Conservation (phyloP, 2,329 filamentous ascomycete genomes). For the Sporothrix pseudoabietina region DNA sequence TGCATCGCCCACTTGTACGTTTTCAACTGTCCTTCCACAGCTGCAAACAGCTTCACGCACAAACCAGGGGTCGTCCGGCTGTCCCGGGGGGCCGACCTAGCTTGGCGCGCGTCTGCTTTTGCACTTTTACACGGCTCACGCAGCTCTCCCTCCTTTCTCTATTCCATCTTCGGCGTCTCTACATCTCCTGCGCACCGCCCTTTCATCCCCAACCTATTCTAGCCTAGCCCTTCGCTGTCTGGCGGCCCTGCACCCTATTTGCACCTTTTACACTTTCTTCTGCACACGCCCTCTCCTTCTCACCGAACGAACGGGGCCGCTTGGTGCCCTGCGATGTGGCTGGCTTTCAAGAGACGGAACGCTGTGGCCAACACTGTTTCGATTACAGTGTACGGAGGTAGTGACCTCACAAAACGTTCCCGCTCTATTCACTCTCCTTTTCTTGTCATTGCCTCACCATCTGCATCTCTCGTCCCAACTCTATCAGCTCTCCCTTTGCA, state of each 20-base stretch:
- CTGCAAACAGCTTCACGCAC: constrained; percentile 18
- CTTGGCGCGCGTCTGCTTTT: constrained; percentile 16
- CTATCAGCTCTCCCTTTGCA: not conserved
- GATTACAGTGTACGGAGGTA: not conserved
- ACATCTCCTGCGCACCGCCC: not conserved
- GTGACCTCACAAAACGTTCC: not conserved
- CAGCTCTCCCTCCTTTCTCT: not conserved
- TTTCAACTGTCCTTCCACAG: not conserved
- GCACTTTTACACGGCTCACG: not conserved
- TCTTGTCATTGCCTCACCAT: not conserved
- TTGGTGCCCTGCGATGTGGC: constrained; percentile 18
- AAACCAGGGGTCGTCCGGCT: not conserved
- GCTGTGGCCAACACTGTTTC: constrained; percentile 4
- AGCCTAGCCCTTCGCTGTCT: constrained; percentile 1
- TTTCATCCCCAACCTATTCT: constrained; percentile 8
- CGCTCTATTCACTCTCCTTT: not conserved
- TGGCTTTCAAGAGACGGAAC: not conserved
- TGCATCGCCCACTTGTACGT: not conserved
- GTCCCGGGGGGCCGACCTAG: not conserved
- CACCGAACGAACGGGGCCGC: constrained; percentile 22
- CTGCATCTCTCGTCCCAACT: not conserved
- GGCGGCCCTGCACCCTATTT: not conserved
- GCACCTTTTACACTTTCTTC: not conserved
- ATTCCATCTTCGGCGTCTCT: not conserved
- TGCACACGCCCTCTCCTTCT: constrained; percentile 26